Evolutionary conservation across 2,329 filamentous ascomycete species (phyloP), one percentile per base, ranked within the genome.

Genomic region (Fusarium globosum): DNA sequence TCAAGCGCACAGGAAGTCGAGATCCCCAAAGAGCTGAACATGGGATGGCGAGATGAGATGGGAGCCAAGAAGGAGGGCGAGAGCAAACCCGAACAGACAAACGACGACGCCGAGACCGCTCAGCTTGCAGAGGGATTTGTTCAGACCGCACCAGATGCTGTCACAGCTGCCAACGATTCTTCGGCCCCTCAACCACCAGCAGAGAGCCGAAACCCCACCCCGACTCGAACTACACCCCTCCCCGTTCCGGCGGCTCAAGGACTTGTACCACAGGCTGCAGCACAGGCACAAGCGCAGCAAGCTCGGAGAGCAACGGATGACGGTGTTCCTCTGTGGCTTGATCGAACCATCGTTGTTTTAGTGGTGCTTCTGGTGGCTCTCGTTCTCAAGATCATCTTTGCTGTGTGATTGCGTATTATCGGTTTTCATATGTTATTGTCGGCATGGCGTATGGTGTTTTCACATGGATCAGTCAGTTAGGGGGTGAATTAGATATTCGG

Each of bases 31-130:
- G 89, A 90, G 78, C 78, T 92, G 71, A 88, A 86, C 78, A 85
- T 97, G 83, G 92, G 88, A 4, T 96, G 92, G 82, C 89, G 90
- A 71, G 94, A 95, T 79, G 91, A 95, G 81, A 86, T 94, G 84
- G 86, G 86, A 83, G 78, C 80, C 7, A 74, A 76, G 48, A 75
- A 75, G 26, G 57, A 65, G 61, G 56, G 51, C 7, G 48, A 55
- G 64, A 65, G 20, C 38, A 61, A 58, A 28, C 28, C 58, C 14
- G 56, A 76, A 56, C 42, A 71, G 38, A 33, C 65, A 3, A 78
- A 76, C 6, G 80, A 83, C 21, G 83, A 84, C 38, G 75, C 74
- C 2, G 86, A 87, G 75, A 84, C 80, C n/a, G 84, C 85, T 1
- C 83, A 86, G 75, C 77, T 90, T 36, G 88, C 88, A 1, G 89